phyloP scores from a whole-genome alignment of 768 basidiomycete species.

The Ephemerocybe angulata region DNA sequence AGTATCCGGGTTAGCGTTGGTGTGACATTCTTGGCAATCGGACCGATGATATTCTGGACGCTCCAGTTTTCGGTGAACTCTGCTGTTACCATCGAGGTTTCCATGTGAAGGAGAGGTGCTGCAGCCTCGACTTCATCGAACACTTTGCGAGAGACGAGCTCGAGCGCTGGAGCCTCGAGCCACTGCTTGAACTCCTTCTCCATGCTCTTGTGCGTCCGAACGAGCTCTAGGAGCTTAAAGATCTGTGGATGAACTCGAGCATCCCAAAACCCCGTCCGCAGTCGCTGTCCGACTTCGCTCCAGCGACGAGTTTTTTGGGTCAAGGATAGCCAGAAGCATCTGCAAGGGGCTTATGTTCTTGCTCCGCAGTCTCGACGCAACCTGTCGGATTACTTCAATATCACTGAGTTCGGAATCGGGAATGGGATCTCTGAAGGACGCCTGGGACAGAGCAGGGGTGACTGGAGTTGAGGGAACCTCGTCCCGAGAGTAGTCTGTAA shows the following conservation, averaged over 20 bases:
- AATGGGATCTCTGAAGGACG: no score
- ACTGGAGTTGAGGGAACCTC: no score
- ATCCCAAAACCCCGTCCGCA: background rate
- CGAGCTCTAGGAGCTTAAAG: background rate
- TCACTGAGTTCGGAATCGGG: no score
- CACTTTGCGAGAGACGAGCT: background rate
- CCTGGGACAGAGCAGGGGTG: no score
- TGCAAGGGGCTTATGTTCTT: background rate
- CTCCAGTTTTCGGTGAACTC: constrained; percentile 7
- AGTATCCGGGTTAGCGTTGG: constrained; percentile 5
- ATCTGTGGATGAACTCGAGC: background rate
- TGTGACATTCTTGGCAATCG: background rate
- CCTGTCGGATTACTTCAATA: no score
- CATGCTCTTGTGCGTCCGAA: background rate
- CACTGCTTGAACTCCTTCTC: background rate
- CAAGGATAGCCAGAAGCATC: background rate
- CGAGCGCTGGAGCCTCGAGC: background rate
- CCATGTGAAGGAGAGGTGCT: constrained; percentile 4
- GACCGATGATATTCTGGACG: constrained; percentile 4
- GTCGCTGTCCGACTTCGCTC: no score
- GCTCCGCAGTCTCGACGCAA: background rate
- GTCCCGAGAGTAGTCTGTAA: no score
- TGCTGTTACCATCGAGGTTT: background rate
- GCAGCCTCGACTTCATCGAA: constrained; percentile 6
- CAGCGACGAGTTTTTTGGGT: background rate